Evolutionary conservation across 2,329 filamentous ascomycete genomes (phyloP).

Genomic region (Paracorniculantispora psalliotae): DNA sequence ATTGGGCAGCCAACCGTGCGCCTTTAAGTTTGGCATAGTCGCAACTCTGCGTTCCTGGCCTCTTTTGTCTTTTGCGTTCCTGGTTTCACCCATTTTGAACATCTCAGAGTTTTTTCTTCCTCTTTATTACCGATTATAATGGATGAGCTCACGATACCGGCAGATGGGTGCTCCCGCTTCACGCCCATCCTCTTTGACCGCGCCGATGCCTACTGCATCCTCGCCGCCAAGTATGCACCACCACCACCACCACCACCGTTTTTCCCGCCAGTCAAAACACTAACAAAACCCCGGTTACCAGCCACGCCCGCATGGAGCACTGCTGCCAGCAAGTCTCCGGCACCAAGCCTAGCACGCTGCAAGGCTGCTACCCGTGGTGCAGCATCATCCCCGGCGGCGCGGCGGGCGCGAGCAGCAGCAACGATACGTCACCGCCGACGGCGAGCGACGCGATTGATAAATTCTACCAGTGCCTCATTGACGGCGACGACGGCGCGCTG

Average conservation of each 20-base stretch:
- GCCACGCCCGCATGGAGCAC: not conserved
- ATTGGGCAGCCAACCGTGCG: not conserved
- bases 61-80: not conserved
- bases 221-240: not conserved
- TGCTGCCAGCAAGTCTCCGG: not conserved
- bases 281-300: not conserved
- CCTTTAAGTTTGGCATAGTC: not conserved
- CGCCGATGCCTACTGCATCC: not conserved
- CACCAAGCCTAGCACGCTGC: not conserved
- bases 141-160: not conserved
- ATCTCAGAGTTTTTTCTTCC: not conserved
- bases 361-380: conserved; percentile 1
- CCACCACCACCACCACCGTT: no score
- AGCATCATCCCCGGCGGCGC: not conserved
- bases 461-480: not conserved
- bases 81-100: not conserved
- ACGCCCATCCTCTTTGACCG: not conserved
- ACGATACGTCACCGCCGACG: not conserved
- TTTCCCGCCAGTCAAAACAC: not conserved
- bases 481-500: not conserved
- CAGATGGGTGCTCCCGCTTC: not conserved
- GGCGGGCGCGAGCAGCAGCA: not conserved
- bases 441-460: not conserved
- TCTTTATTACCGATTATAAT: not conserved
- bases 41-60: not conserved